Percentiles rank a stretch among this genome's conserved stretches.
Evolutionary conservation across 352 stramenopile species (phyloP).

Genomic region (Pythium angustatum): DNA sequence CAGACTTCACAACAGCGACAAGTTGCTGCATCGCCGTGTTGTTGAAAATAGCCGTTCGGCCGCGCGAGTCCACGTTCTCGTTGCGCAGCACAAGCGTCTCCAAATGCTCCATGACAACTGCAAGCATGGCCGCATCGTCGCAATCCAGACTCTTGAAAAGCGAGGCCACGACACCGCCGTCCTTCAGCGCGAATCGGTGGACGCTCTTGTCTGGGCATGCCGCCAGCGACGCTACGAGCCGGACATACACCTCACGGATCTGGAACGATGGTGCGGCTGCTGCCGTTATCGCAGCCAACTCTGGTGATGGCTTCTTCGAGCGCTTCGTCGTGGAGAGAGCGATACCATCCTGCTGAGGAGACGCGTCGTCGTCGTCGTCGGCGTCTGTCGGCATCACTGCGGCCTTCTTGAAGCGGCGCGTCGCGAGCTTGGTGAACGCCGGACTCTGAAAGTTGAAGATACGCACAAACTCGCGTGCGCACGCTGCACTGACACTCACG

Average conservation of each 20-base stretch:
- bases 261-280: conserved; percentile 42
- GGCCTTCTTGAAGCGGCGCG: conserved; percentile 60
- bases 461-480: conserved; percentile 70
- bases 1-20: conserved; percentile 61
- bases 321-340: conserved; percentile 6
- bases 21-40: conserved; percentile 63
- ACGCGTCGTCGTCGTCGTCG: conserved; percentile 8
- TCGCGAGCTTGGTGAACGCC: conserved; percentile 60
- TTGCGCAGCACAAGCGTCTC: conserved; percentile 57
- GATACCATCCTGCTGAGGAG: neutral
- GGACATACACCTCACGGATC: conserved; percentile 65
- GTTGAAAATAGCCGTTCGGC: conserved; percentile 67
- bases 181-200: conserved; percentile 77
- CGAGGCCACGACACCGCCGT: conserved; percentile 57
- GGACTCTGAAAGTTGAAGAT: conserved; percentile 79
- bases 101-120: conserved; percentile 45
- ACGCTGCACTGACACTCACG: conserved; percentile 37
- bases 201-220: conserved; percentile 74
- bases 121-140: conserved; percentile 61
- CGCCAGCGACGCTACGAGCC: conserved; percentile 60
- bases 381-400: conserved; percentile 21
- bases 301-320: neutral
- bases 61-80: conserved; percentile 49
- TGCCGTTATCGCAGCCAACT: neutral
- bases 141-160: conserved; percentile 81